Base-by-base conservation (phyloP, 2,329 filamentous ascomycete genomes). In the Fusarium bactridioides region DNA sequence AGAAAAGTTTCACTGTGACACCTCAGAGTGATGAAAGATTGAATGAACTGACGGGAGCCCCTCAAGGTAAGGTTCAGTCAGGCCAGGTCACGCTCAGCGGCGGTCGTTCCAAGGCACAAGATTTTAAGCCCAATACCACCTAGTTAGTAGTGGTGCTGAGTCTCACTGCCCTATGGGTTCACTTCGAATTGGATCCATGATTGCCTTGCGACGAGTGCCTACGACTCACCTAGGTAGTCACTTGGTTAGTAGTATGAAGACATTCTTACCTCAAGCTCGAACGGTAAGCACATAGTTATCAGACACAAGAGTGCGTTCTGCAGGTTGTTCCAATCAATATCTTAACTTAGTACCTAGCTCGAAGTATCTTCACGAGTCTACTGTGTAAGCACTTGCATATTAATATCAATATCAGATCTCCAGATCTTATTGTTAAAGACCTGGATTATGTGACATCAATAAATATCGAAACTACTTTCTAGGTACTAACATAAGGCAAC, bases 91-190 rank as follows among this genome's bases (percentile, higher is more conserved):
- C 53, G 60, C 47, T 23, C 37, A 35, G 33, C 31, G 48, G 29
- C 31, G 31, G 31, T 33, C 64, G 41, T 67, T 55, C 47, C 63
- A 44, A 67, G 64, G 61, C 61, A 59, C 51, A 38, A 56, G 38
- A 51, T 43, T 58, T 58, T 48, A 19, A 48, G 55, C 43, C 55
- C 23, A 50, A 10, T n/a, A 23, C 15, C 15, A 33, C 31, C 31
- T 29, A 33, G 31, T 33, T 12, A 35, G 57, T 61, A 31, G 40
- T 47, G 40, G 54, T 45, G 16, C 56, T 31, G 33, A 45, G 48
- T 38, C 58, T 64, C 21, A 48, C 50, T 65, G 55, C 38, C 47
- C 61, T 31, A 45, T 73, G 70, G 66, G 58, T 73, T 67, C 70
- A 70, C 70, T 73, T 70, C 70, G 67, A 67, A 47, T 59, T 40